These are phyloP conservation scores for Termitomyces sp. DNA, from an alignment of 1,284 basidiomycete genomes.

Conservation along the genomic window DNA sequence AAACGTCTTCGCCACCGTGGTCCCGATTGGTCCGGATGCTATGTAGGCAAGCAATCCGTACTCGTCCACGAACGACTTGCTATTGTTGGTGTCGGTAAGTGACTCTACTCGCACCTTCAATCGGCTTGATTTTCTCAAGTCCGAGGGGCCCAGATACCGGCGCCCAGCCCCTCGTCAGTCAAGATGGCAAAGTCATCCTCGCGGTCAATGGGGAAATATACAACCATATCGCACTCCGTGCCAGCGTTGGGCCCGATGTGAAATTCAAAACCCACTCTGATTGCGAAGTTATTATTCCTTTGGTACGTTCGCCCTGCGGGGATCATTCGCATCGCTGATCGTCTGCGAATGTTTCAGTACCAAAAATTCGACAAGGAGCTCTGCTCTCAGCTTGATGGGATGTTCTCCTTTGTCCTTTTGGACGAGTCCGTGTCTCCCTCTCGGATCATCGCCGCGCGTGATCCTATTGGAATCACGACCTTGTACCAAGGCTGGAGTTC, in stretches of 20 bases:
- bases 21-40: constrained; percentile 95
- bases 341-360: constrained; percentile 54
- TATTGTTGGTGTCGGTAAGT: constrained; percentile 95
- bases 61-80: constrained; percentile 91
- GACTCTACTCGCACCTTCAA: neutral
- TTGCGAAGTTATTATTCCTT: constrained; percentile 94
- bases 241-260: constrained; percentile 57
- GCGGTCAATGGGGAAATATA: constrained; percentile 99
- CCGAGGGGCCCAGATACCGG: constrained; percentile 80
- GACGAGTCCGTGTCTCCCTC: constrained; percentile 90
- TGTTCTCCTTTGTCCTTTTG: constrained; percentile 97
- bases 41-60: constrained; percentile 75
- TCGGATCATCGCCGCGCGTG: constrained; percentile 91
- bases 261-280: constrained; percentile 98
- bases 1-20: constrained; percentile 90
- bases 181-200: constrained; percentile 82
- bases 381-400: constrained; percentile 87
- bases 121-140: constrained; percentile 3
- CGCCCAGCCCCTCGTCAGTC: constrained; percentile 90
- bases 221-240: constrained; percentile 87
- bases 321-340: constrained; percentile 4
- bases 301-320: constrained; percentile 51
- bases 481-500: constrained; percentile 96
- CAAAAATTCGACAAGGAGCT: constrained; percentile 74
- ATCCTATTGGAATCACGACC: constrained; percentile 98